Conservation (phyloP, 1,284 basidiomycete genomes). For the Violaceomyces palustris region DNA sequence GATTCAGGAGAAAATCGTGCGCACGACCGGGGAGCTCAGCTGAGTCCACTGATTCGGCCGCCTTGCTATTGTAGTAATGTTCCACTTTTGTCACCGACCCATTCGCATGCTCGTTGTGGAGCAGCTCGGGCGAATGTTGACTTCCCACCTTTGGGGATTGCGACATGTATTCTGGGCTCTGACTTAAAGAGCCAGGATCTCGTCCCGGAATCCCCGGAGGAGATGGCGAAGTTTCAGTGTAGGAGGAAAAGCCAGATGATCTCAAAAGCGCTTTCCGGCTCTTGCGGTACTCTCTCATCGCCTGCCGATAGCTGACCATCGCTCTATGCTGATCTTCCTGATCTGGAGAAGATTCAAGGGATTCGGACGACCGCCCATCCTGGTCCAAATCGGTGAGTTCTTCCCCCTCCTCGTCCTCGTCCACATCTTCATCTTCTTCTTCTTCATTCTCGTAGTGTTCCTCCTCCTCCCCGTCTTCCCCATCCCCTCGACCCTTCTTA, state of each 20-base stretch:
- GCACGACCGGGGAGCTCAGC: neutral
- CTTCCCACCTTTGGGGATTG: conserved; percentile 9
- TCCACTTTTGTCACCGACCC: neutral
- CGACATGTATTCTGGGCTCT: conserved; percentile 7
- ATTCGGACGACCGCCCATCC: conserved; percentile 17
- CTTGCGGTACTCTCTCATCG: conserved; percentile 22
- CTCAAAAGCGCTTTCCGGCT: conserved; percentile 27
- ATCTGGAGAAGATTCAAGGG: conserved; percentile 10
- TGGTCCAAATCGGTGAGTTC: conserved; percentile 10
- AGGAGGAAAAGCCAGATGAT: conserved; percentile 21
- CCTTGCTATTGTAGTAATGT: conserved; percentile 12
- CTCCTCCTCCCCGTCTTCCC: conserved; percentile 5
- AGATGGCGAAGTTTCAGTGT: conserved; percentile 20
- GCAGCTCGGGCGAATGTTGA: neutral
- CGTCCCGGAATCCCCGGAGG: no score
- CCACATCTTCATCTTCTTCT: conserved; percentile 27
- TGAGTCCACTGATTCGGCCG: conserved; percentile 7
- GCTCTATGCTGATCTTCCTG: conserved; percentile 9
- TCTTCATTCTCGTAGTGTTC: conserved; percentile 6
- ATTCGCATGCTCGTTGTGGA: conserved; percentile 1
- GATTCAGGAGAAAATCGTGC: neutral
- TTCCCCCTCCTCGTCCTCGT: conserved; percentile 24
- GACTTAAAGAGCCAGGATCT: conserved; percentile 6
- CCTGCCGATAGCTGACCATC: conserved; percentile 22
- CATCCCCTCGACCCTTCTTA: no score